phyloP scores from a whole-genome alignment of 495 filamentous ascomycete species.

The Pyrenula aspistea region DNA sequence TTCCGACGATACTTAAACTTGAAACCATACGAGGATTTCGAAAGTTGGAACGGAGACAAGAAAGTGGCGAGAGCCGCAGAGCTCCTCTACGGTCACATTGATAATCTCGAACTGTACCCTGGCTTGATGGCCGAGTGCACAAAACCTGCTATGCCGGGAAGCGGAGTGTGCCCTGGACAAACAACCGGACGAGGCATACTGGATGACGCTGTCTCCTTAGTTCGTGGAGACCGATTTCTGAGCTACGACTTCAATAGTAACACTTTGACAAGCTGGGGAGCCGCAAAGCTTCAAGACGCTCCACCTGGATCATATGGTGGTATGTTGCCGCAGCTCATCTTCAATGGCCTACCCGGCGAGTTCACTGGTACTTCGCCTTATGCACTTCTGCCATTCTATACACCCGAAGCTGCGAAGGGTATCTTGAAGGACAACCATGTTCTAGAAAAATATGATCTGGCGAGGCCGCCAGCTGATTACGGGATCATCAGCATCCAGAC shows the following conservation, averaged over 20 bases:
- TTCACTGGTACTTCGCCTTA: slow-evolving; percentile 18
- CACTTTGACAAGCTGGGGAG: slow-evolving; percentile 18
- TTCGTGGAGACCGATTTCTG: slow-evolving; percentile 40
- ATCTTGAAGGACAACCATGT: neutral
- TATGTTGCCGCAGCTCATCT: slow-evolving; percentile 2
- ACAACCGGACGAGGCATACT: slow-evolving; percentile 43
- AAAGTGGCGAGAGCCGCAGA: slow-evolving; percentile 42
- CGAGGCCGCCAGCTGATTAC: slow-evolving; percentile 14
- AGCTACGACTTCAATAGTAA: slow-evolving; percentile 9
- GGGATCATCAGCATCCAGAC: slow-evolving; percentile 21
- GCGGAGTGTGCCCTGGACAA: slow-evolving; percentile 43
- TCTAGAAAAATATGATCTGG: slow-evolving; percentile 20
- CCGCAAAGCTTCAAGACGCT: slow-evolving; percentile 11
- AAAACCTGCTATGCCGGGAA: slow-evolving; percentile 37
- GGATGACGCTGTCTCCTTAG: slow-evolving; percentile 41
- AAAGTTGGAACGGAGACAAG: slow-evolving; percentile 52
- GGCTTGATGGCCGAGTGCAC: slow-evolving; percentile 44
- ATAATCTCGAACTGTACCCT: slow-evolving; percentile 53
- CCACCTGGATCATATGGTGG: slow-evolving; percentile 20
- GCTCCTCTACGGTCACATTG: slow-evolving; percentile 56
- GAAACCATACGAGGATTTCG: slow-evolving; percentile 45
- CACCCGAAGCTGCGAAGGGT: slow-evolving; percentile 14
- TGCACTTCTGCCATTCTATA: slow-evolving; percentile 27
- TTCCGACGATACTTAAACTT: slow-evolving; percentile 52
- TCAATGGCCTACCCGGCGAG: neutral